phyloP scores from a whole-genome alignment of 2,329 filamentous ascomycete genomes.

The Scedosporium minutisporum region DNA sequence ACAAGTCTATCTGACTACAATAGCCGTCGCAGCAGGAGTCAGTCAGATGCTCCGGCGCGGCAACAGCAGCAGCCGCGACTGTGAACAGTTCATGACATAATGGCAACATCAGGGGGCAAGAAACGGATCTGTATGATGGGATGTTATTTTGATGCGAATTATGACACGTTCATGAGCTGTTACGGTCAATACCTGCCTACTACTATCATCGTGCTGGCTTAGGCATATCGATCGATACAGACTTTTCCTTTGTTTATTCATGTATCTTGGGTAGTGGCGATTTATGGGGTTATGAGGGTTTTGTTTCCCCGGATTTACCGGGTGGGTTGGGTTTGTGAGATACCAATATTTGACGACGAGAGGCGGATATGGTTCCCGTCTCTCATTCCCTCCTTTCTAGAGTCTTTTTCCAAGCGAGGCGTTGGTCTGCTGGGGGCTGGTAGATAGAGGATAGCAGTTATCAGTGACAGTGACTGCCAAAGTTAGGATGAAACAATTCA shows the following conservation, averaged over 20 bases:
- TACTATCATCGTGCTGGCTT: background rate
- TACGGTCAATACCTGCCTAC: background rate
- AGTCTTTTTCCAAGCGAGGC: background rate
- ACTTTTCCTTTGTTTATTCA: background rate
- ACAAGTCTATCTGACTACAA: conserved; percentile 39
- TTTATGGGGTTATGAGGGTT: background rate
- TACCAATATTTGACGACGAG: background rate
- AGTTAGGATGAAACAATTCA: background rate
- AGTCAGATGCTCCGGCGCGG: conserved; percentile 31
- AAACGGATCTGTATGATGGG: conserved; percentile 14
- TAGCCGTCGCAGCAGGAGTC: conserved; percentile 38
- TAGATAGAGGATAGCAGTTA: background rate
- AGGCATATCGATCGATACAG: background rate
- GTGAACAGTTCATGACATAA: conserved; percentile 24
- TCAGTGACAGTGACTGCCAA: background rate
- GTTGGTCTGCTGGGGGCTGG: background rate
- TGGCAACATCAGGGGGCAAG: conserved; percentile 56
- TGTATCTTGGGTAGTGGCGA: background rate
- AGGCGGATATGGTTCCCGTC: background rate
- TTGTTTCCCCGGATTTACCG: background rate
- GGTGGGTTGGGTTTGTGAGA: background rate
- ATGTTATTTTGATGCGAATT: background rate
- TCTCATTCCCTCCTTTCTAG: background rate
- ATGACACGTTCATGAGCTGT: background rate
- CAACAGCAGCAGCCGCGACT: conserved; percentile 13